Base-by-base conservation (phyloP, 345 rosid genomes). In the Anastatica hierochuntica region DNA sequence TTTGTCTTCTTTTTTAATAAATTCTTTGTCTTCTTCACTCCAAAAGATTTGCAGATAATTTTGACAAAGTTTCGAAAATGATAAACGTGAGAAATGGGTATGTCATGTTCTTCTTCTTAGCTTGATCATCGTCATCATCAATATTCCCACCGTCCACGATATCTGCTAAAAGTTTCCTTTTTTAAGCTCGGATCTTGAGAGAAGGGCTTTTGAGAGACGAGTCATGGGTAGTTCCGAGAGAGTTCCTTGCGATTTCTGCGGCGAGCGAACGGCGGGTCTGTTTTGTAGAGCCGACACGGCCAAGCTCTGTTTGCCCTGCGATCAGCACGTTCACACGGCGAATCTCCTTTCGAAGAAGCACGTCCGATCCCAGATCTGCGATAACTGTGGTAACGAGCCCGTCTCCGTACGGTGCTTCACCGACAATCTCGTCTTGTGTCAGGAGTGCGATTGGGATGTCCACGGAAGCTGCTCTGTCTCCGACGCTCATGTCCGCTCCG, bases 341-440 rank as follows among this genome's bases (percentile, higher is more conserved):
- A 90, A 90, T 64, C 74, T 71, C 1, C 75, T 87, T 9, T 81
- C 96, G 1, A 74, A 66, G 39, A 90, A 87, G 63, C 98, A 90
- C 72, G 27, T 79, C 17, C 87, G 98, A 8, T 87, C 96, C 1
- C 96, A 77, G 95, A 90, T 90, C 95, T 90, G 98, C 45, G 95
- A 85, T 29, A 85, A 75, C 37, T 80, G 88, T 56, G 15, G 73
- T 17, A 34, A 63, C 33, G 92, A 80, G 68, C 89, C 96, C 4
- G 90, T 79, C 24, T 66, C 85, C 0, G 70, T 83, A 6, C 78
- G 77, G 1, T 83, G 90, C 29, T 62, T 62, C 10, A 82, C 90
- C 4, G 90, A 86, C 37, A 77, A 76, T 46, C 64, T 80, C 43
- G 64, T 72, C 14, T 71, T 80, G 4, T 86, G 95, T 49, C 84